Evolutionary conservation across 2,329 filamentous ascomycete genomes (phyloP).

Genomic region (Penicillium expansum): DNA sequence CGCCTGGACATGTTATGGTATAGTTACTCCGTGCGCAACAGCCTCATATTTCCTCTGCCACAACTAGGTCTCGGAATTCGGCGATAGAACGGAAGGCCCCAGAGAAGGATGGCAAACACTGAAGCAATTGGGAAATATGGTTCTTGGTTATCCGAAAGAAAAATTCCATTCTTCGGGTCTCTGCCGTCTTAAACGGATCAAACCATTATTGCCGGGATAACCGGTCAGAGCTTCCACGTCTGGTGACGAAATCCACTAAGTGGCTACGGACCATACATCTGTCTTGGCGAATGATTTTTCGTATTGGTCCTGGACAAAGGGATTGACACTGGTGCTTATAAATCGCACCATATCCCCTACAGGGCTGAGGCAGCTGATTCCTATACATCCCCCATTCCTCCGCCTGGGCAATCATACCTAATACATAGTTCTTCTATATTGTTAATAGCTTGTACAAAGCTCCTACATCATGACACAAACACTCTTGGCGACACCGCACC

Average conservation of each 20-base stretch:
- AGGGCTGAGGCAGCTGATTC: background rate
- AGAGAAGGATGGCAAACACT: background rate
- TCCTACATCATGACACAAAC: slow-evolving; percentile 19
- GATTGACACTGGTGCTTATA: slow-evolving; percentile 24
- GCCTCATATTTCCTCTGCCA: background rate
- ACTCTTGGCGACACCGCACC: slow-evolving; percentile 17
- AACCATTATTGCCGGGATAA: slow-evolving; percentile 22
- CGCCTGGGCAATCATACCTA: background rate
- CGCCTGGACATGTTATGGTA: slow-evolving; percentile 9
- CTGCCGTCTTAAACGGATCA: slow-evolving; percentile 13
- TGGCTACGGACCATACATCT: slow-evolving; percentile 19
- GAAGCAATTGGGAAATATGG: background rate
- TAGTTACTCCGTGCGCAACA: background rate
- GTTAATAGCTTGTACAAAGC: slow-evolving; percentile 6
- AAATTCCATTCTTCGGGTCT: slow-evolving; percentile 1
- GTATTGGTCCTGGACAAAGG: slow-evolving; percentile 15
- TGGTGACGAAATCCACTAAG: slow-evolving; percentile 25
- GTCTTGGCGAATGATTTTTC: slow-evolving; percentile 15
- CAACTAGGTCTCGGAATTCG: background rate
- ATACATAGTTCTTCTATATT: background rate
- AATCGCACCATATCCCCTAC: slow-evolving; percentile 12
- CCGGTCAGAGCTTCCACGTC: slow-evolving; percentile 23
- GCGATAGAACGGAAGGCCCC: background rate
- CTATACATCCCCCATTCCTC: background rate
- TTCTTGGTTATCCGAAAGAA: slow-evolving; percentile 11